These are phyloP conservation scores for Carex cristatella DNA, from an alignment of 176 grass and related monocot genomes.

Conservation along the genomic window DNA sequence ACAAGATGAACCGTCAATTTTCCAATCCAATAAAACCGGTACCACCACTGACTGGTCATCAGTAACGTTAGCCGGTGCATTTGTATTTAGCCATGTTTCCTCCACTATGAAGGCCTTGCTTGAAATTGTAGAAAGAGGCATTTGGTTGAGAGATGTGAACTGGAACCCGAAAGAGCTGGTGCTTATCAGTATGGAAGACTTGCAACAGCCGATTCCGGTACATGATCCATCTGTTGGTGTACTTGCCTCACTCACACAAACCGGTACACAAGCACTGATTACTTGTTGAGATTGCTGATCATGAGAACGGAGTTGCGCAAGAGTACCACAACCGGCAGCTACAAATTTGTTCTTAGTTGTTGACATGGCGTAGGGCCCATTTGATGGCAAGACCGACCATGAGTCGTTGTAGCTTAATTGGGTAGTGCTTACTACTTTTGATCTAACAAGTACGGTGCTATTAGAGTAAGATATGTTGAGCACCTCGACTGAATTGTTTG, in stretches of 20 bases:
- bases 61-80: background rate
- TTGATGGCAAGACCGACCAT: background rate
- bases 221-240: conserved; percentile 12
- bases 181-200: background rate
- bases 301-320: background rate
- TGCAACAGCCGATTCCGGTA: conserved; percentile 26
- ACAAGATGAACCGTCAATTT: conserved; percentile 20
- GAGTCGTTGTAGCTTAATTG: background rate
- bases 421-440: background rate
- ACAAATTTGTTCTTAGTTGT: conserved; percentile 19
- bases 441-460: background rate
- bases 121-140: too few species aligned
- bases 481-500: conserved; percentile 21
- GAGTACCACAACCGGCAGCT: conserved; percentile 1
- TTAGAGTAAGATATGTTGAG: conserved; percentile 1
- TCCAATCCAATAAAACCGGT: conserved; percentile 34
- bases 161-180: background rate
- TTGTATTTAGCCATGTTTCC: conserved; percentile 5
- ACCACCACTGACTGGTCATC: background rate
- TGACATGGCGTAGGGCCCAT: background rate
- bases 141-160: background rate
- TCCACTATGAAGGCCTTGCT: conserved; percentile 19
- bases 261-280: conserved; percentile 3
- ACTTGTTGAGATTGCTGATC: background rate
- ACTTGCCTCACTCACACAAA: background rate